Percentiles rank a stretch among this genome's conserved stretches.
Conservation (phyloP, 1,284 basidiomycete genomes). For the Papiliotrema terrestris region DNA sequence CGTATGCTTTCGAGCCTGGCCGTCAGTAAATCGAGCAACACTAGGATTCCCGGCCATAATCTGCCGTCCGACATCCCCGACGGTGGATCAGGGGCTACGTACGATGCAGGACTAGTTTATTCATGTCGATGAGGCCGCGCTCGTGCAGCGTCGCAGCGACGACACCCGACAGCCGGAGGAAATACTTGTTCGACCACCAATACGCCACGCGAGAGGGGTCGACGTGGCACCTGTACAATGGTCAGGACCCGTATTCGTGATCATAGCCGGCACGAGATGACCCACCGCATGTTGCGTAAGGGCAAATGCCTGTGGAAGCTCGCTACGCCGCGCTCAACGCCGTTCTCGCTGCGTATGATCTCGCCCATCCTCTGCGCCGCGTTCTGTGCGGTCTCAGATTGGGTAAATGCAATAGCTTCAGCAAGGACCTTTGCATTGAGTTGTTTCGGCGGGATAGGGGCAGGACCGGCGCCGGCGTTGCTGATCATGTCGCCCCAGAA, state of each 20-base stretch:
- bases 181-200: constrained; percentile 59
- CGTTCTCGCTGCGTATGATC: constrained; percentile 58
- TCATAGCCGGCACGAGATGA: no score
- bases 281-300: constrained; percentile 55
- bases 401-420: constrained; percentile 54
- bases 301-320: constrained; percentile 61
- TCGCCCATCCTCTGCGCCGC: constrained; percentile 57
- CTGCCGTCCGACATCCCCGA: no score
- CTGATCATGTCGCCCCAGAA: constrained; percentile 57
- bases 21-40: no score
- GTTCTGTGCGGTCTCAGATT: constrained; percentile 50
- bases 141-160: constrained; percentile 55
- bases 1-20: constrained; percentile 57
- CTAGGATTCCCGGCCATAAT: no score
- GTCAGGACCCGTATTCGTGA: no score
- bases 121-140: constrained; percentile 49
- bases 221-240: constrained; percentile 59
- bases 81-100: background rate
- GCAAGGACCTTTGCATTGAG: constrained; percentile 55
- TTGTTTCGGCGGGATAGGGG: constrained; percentile 56
- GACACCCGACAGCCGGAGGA: constrained; percentile 55
- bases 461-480: constrained; percentile 59
- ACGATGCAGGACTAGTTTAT: constrained; percentile 55
- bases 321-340: constrained; percentile 53
- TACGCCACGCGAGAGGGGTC: constrained; percentile 54